Evolutionary conservation across 2,329 filamentous ascomycete species (phyloP).

Genomic region (Trichophyton benhamiae): DNA sequence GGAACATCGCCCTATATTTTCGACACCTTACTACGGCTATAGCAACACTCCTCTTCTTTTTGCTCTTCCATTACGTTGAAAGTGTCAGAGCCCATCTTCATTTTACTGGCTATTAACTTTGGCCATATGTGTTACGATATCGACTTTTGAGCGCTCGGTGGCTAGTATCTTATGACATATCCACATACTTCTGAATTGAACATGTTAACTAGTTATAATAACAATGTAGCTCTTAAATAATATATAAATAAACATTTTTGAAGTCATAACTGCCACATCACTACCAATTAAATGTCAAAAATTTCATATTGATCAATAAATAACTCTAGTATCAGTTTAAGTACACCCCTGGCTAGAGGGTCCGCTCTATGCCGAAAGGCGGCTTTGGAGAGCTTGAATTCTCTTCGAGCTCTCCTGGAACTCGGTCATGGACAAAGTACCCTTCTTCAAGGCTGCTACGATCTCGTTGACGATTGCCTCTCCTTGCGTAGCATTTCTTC

Average conservation of each 20-base stretch:
- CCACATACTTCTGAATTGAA: neutral
- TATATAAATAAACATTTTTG: neutral
- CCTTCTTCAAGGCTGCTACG: constrained; percentile 5
- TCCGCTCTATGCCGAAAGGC: neutral
- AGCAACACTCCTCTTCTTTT: neutral
- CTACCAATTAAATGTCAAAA: neutral
- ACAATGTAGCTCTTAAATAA: neutral
- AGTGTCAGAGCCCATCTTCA: neutral
- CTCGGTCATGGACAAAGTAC: neutral
- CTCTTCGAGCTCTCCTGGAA: constrained; percentile 2
- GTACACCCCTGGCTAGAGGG: neutral
- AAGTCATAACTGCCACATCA: neutral
- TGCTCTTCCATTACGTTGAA: neutral
- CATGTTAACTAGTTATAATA: neutral
- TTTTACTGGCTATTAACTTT: neutral
- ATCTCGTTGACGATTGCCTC: constrained; percentile 17
- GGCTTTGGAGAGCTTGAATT: neutral
- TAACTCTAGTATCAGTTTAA: neutral
- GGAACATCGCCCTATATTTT: neutral
- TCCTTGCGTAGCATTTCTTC: constrained; percentile 21
- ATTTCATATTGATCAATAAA: neutral
- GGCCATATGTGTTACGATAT: neutral
- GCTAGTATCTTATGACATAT: neutral
- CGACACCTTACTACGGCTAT: neutral
- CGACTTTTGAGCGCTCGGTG: neutral